Percentiles rank a stretch among this genome's conserved stretches.
Evolutionary conservation across 352 stramenopile genomes (phyloP).

Genomic region (Saprolegnia diclina): DNA sequence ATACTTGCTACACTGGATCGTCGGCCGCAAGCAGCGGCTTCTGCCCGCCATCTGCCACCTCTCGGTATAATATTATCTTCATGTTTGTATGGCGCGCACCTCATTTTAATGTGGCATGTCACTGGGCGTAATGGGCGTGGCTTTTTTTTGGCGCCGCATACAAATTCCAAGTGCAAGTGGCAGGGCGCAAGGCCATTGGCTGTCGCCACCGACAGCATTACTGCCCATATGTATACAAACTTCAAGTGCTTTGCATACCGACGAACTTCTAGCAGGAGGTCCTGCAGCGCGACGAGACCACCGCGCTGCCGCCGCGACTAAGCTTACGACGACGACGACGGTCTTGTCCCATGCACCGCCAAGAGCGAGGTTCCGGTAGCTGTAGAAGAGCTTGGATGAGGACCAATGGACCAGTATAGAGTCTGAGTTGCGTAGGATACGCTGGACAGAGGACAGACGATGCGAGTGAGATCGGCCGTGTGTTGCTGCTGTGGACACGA

Average conservation of each 20-base stretch:
- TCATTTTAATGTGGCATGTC: neutral
- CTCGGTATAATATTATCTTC: neutral
- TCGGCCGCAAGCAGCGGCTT: neutral
- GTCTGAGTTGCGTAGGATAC: no score
- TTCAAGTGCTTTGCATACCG: neutral
- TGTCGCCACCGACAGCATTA: neutral
- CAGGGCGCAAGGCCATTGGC: neutral
- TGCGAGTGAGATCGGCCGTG: no score
- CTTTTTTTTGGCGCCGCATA: conserved; percentile 14
- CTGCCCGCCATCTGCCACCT: neutral
- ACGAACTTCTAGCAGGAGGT: no score
- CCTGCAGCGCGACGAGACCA: no score
- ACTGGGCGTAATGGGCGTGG: neutral
- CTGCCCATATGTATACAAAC: neutral
- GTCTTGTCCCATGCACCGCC: no score
- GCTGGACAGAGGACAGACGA: no score
- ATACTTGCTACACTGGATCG: neutral
- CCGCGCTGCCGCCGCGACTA: no score
- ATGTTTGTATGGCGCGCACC: neutral
- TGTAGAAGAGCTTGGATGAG: no score
- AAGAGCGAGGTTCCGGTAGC: no score
- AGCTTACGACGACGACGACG: no score
- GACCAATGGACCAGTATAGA: no score
- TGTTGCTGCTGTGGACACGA: no score
- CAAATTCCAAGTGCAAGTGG: conserved; percentile 10